Conservation (phyloP, 306 rosid genomes). For the Fagus crenata region DNA sequence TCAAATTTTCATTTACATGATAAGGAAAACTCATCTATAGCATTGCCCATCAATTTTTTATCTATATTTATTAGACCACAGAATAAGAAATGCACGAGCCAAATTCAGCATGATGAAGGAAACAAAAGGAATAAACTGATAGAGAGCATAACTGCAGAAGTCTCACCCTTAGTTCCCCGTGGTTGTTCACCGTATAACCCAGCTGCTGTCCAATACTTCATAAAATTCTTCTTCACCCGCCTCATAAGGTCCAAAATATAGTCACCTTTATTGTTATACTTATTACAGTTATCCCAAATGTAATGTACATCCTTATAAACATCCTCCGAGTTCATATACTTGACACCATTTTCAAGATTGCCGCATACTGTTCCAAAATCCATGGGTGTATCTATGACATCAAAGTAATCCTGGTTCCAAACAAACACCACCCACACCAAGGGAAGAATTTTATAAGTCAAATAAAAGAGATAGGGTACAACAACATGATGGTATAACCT, state of each 20-base stretch:
- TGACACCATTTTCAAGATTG: conserved; percentile 69
- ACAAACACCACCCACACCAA: conserved; percentile 15
- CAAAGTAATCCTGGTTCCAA: conserved; percentile 86
- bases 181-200: conserved; percentile 70
- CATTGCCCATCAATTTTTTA: not conserved
- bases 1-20: too few relatives aligned
- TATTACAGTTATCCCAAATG: conserved; percentile 90
- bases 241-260: conserved; percentile 94
- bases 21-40: not conserved
- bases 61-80: not conserved
- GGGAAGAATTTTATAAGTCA: conserved; percentile 3
- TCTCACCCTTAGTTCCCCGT: conserved; percentile 60
- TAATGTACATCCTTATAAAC: conserved; percentile 83
- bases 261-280: conserved; percentile 95
- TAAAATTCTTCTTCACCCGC: conserved; percentile 88
- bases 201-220: conserved; percentile 89
- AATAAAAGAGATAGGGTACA: not conserved
- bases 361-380: conserved; percentile 93
- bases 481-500: not conserved
- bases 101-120: not conserved
- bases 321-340: conserved; percentile 77
- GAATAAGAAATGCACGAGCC: not conserved
- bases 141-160: conserved; percentile 3
- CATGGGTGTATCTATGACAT: conserved; percentile 95
- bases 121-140: not conserved